A percentile compares a stretch with the other conserved stretches of the same genome.
Conservation (phyloP, 495 filamentous ascomycete species). For the Penicillium goetzii region DNA sequence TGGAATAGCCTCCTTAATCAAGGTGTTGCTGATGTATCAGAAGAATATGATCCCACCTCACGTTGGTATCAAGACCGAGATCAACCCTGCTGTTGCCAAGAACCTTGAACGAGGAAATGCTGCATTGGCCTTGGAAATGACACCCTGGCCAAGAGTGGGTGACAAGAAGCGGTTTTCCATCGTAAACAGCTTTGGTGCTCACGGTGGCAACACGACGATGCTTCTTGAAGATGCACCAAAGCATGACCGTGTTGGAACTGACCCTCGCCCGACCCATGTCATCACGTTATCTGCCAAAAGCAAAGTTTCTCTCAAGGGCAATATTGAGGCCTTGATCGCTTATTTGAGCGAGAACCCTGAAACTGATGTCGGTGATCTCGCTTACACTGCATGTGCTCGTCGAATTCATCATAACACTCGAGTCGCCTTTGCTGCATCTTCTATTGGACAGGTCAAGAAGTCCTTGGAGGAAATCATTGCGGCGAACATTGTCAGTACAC, state of each 20-base stretch:
- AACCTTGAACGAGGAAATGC: slow-evolving; percentile 35
- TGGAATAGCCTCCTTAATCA: slow-evolving; percentile 38
- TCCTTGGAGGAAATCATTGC: not conserved
- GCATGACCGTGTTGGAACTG: not conserved
- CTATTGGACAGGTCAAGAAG: slow-evolving; percentile 4
- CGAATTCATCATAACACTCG: slow-evolving; percentile 49
- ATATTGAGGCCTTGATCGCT: not conserved
- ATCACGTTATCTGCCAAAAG: not conserved
- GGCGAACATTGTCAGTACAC: not conserved
- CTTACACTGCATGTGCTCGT: slow-evolving; percentile 47
- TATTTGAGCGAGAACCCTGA: slow-evolving; percentile 5
- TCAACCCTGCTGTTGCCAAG: slow-evolving; percentile 39
- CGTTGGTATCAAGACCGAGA: slow-evolving; percentile 46
- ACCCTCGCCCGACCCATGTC: slow-evolving; percentile 2
- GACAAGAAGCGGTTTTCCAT: slow-evolving; percentile 27
- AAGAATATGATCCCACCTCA: slow-evolving; percentile 42
- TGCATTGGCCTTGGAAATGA: slow-evolving; percentile 36
- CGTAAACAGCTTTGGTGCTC: slow-evolving; percentile 40
- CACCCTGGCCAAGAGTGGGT: slow-evolving; percentile 28
- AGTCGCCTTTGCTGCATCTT: slow-evolving; percentile 29
- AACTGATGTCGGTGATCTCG: slow-evolving; percentile 35
- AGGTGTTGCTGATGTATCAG: slow-evolving; percentile 39
- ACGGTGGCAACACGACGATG: slow-evolving; percentile 40
- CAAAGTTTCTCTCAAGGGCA: slow-evolving; percentile 2
- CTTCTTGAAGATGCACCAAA: slow-evolving; percentile 38